Percentiles rank a stretch among this genome's conserved stretches.
Evolutionary conservation across 352 stramenopile genomes (phyloP).

Genomic region (Phytophthora capsici): DNA sequence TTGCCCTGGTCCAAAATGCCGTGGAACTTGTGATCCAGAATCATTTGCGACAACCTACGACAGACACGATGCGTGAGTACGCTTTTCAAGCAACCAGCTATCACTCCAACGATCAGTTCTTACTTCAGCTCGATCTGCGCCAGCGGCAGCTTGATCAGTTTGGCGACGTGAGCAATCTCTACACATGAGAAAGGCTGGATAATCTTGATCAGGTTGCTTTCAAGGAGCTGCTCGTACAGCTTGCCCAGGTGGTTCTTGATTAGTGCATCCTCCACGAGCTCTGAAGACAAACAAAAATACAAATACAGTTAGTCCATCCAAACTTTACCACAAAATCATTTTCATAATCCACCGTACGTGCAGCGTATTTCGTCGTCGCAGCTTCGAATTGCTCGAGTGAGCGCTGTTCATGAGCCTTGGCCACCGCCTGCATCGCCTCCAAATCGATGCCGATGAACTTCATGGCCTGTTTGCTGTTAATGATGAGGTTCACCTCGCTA

Average conservation of each 20-base stretch:
- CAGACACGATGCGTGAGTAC: slow-evolving; percentile 22
- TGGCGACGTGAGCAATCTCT: slow-evolving; percentile 97
- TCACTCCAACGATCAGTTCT: slow-evolving; percentile 2
- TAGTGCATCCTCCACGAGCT: slow-evolving; percentile 85
- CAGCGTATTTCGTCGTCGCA: slow-evolving; percentile 89
- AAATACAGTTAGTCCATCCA: slow-evolving; percentile 2
- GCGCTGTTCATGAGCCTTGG: slow-evolving; percentile 94
- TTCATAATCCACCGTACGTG: slow-evolving; percentile 46
- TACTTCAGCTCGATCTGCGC: slow-evolving; percentile 88
- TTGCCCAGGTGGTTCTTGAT: slow-evolving; percentile 96
- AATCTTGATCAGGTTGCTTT: slow-evolving; percentile 99
- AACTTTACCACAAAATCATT: neutral
- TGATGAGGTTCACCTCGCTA: slow-evolving; percentile 94
- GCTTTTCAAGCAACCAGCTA: neutral
- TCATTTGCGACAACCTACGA: slow-evolving; percentile 99
- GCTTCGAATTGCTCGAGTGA: slow-evolving; percentile 92
- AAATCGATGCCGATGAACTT: slow-evolving; percentile 97
- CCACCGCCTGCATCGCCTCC: slow-evolving; percentile 96
- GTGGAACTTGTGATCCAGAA: slow-evolving; percentile 99
- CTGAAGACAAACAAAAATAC: slow-evolving; percentile 37
- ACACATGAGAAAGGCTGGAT: slow-evolving; percentile 98
- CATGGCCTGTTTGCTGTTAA: slow-evolving; percentile 96
- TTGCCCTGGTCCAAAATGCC: slow-evolving; percentile 99
- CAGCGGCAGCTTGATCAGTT: slow-evolving; percentile 96
- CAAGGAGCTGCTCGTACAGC: slow-evolving; percentile 98